phyloP scores from a whole-genome alignment of 2,329 filamentous ascomycete species.

The Pseudofabraea citricarpa region DNA sequence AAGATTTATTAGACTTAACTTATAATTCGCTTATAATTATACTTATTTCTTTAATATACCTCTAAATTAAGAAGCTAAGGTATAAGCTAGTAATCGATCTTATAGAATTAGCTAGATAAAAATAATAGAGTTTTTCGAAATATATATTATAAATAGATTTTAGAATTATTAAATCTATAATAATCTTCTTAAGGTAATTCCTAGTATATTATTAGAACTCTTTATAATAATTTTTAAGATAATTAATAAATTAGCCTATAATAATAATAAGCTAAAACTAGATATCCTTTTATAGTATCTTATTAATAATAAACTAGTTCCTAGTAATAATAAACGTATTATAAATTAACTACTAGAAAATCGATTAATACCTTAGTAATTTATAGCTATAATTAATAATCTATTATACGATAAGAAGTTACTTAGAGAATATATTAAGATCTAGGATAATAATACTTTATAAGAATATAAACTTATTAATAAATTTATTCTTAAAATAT shows the following conservation, averaged over 20 bases:
- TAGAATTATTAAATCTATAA: too few species aligned
- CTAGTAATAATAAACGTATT: not conserved
- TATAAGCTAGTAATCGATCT: too few species aligned
- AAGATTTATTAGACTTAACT: not conserved
- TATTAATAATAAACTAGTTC: not conserved
- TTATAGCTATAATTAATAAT: not conserved
- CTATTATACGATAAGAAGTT: not conserved
- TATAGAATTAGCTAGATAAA: too few species aligned
- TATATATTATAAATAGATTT: too few species aligned
- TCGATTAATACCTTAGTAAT: not conserved
- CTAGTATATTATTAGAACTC: not conserved
- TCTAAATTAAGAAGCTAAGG: too few species aligned
- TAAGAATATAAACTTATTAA: not conserved
- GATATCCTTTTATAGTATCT: too few species aligned
- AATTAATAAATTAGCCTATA: too few species aligned
- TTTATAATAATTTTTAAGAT: not conserved
- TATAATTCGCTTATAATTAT: not conserved
- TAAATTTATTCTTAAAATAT: not conserved
- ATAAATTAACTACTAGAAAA: not conserved
- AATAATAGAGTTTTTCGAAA: too few species aligned
- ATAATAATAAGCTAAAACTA: too few species aligned
- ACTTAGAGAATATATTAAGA: not conserved
- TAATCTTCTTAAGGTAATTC: too few species aligned
- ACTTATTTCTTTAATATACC: too few species aligned
- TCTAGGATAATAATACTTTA: not conserved